Conservation (phyloP, 495 filamentous ascomycete genomes). For the Trichoderma reesei region DNA sequence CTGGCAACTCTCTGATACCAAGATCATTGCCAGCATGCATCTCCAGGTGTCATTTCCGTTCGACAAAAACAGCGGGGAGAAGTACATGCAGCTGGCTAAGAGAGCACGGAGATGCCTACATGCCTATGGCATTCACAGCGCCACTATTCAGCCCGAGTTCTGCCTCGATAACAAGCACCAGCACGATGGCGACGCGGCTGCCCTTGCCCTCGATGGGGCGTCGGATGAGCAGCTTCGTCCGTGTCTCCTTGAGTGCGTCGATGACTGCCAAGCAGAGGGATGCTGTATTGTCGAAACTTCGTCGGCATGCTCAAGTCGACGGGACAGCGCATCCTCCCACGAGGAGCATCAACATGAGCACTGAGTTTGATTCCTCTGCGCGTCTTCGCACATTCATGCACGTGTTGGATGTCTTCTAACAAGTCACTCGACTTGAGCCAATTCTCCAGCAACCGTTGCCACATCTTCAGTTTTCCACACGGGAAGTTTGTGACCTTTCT, state of each 20-base stretch:
- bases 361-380: constrained; percentile 15
- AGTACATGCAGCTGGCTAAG: constrained; percentile 81
- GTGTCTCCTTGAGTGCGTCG: constrained; percentile 80
- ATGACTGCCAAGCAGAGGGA: constrained; percentile 62
- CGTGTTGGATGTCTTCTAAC: not conserved
- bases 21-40: constrained; percentile 84
- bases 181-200: constrained; percentile 16
- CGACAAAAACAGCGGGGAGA: constrained; percentile 60
- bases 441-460: not conserved
- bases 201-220: constrained; percentile 23
- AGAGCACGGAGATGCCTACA: constrained; percentile 78
- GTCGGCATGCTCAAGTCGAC: constrained; percentile 19
- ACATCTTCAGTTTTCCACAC: not conserved
- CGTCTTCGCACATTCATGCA: not conserved
- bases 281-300: constrained; percentile 49
- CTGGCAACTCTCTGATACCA: constrained; percentile 92
- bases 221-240: constrained; percentile 34
- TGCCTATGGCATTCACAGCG: constrained; percentile 93
- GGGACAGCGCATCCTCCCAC: constrained; percentile 18
- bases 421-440: not conserved
- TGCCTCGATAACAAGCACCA: constrained; percentile 43
- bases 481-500: not conserved
- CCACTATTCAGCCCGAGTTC: constrained; percentile 96
- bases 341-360: not conserved
- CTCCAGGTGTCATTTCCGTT: constrained; percentile 69